Evolutionary conservation across 441 rosid genomes (phyloP).

Genomic region (Erodium texanum): DNA sequence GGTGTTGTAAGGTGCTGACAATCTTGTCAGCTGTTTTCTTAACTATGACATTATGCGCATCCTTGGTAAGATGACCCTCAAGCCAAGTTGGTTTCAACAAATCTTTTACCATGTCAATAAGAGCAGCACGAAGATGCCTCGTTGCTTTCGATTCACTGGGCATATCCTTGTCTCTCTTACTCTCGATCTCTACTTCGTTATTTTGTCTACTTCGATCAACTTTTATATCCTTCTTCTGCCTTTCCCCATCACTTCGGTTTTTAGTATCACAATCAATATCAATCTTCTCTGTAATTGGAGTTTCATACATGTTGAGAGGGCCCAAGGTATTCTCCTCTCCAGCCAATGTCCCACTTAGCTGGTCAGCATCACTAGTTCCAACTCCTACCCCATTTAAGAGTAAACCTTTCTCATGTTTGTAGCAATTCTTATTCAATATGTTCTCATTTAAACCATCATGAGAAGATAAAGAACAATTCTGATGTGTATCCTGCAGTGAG

Average conservation of each 20-base stretch:
- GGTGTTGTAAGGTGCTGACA: slow-evolving; percentile 46
- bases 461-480: slow-evolving; percentile 36
- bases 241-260: slow-evolving; percentile 30
- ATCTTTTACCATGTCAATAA: slow-evolving; percentile 61
- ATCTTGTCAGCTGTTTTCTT: slow-evolving; percentile 73
- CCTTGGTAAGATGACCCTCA: slow-evolving; percentile 70
- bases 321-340: slow-evolving; percentile 46
- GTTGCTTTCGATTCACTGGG: slow-evolving; percentile 38
- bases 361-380: slow-evolving; percentile 44
- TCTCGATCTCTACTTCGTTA: slow-evolving; percentile 33
- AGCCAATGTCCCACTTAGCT: slow-evolving; percentile 29
- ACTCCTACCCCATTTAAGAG: slow-evolving; percentile 28
- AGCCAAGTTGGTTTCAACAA: slow-evolving; percentile 75
- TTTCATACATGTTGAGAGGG: slow-evolving; percentile 32
- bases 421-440: slow-evolving; percentile 22
- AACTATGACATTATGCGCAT: slow-evolving; percentile 66
- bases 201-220: slow-evolving; percentile 28
- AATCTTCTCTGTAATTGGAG: slow-evolving; percentile 25
- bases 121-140: slow-evolving; percentile 52
- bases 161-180: slow-evolving; percentile 33
- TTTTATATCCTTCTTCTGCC: slow-evolving; percentile 26
- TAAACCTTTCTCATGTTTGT: slow-evolving; percentile 29
- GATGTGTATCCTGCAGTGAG: slow-evolving; percentile 9
- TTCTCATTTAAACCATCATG: slow-evolving; percentile 32
- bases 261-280: slow-evolving; percentile 28